Evolutionary conservation across 2,329 filamentous ascomycete genomes (phyloP).

Genomic region (Aspergillus sp.): DNA sequence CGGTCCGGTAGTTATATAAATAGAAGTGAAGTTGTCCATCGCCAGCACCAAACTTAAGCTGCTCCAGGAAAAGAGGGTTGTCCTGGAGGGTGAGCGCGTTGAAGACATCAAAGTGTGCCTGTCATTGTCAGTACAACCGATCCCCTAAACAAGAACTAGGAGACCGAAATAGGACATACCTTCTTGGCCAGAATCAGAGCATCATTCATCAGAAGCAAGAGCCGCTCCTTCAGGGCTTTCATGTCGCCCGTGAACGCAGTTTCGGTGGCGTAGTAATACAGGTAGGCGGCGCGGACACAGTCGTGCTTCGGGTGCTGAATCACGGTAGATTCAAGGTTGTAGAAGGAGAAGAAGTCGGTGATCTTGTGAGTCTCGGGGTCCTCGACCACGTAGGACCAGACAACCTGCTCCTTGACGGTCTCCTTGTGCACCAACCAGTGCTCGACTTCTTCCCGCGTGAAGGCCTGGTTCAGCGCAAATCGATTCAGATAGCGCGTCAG

Average conservation of each 20-base stretch:
- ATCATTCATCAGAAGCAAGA: constrained; percentile 80
- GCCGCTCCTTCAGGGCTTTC: constrained; percentile 68
- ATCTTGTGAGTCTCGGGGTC: constrained; percentile 70
- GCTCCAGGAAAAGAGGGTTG: constrained; percentile 87
- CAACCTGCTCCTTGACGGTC: constrained; percentile 69
- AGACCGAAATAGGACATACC: constrained; percentile 37
- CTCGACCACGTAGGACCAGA: constrained; percentile 93
- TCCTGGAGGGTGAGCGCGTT: constrained; percentile 93
- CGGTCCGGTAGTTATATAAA: constrained; percentile 92
- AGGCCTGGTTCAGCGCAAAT: constrained; percentile 82
- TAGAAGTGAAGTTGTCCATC: constrained; percentile 97
- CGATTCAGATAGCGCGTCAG: constrained; percentile 74
- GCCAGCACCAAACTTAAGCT: constrained; percentile 91
- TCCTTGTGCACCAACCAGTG: constrained; percentile 84
- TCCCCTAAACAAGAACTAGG: neutral
- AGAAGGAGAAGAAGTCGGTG: constrained; percentile 97
- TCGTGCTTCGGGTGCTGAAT: constrained; percentile 78
- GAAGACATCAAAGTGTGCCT: constrained; percentile 87
- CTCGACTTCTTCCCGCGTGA: constrained; percentile 73
- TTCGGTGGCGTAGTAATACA: constrained; percentile 95
- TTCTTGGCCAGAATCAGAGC: constrained; percentile 84
- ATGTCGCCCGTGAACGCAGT: constrained; percentile 61
- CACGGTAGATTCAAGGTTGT: constrained; percentile 88
- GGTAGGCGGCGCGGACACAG: constrained; percentile 83
- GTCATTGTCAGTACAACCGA: neutral